These are phyloP conservation scores for Aureobasidium leucospermi DNA, from an alignment of 2,329 filamentous ascomycete species.

Conservation along the genomic window DNA sequence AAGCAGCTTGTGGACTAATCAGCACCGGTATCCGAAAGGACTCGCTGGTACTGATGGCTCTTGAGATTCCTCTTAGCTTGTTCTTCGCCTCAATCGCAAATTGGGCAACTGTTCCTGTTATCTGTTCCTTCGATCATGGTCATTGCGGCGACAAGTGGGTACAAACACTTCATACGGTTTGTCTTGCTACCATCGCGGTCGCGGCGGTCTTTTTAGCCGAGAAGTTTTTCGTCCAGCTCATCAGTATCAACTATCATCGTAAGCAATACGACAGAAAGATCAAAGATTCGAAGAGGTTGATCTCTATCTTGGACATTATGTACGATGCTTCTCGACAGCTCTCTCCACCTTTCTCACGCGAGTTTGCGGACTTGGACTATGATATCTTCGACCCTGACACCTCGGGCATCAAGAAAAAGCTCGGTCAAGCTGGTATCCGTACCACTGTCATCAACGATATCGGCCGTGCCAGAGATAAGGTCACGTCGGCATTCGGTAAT, in stretches of 20 bases:
- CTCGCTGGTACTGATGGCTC: conserved; percentile 54
- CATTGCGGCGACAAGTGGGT: conserved; percentile 34
- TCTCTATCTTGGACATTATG: conserved; percentile 64
- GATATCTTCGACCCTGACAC: conserved; percentile 70
- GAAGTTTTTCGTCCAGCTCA: conserved; percentile 63
- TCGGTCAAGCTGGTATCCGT: conserved; percentile 47
- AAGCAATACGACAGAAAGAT: conserved; percentile 66
- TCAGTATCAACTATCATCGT: conserved; percentile 66
- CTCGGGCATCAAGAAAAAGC: conserved; percentile 39
- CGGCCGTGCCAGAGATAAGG: conserved; percentile 70
- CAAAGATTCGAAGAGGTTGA: conserved; percentile 69
- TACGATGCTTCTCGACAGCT: conserved; percentile 73
- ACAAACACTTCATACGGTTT: conserved; percentile 46
- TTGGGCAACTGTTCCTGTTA: conserved; percentile 52
- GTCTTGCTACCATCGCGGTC: conserved; percentile 55
- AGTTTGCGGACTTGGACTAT: conserved; percentile 75
- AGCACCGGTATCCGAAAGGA: conserved; percentile 66
- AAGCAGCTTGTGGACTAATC: conserved; percentile 62
- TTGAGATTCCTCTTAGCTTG: conserved; percentile 60
- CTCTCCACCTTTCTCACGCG: conserved; percentile 75
- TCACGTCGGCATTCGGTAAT: conserved; percentile 77
- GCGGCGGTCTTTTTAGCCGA: conserved; percentile 59
- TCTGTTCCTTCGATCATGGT: conserved; percentile 18
- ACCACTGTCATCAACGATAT: conserved; percentile 57
- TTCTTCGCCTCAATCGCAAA: conserved; percentile 61